Conservation (phyloP, 306 rosid species). For the Clitoria ternatea region DNA sequence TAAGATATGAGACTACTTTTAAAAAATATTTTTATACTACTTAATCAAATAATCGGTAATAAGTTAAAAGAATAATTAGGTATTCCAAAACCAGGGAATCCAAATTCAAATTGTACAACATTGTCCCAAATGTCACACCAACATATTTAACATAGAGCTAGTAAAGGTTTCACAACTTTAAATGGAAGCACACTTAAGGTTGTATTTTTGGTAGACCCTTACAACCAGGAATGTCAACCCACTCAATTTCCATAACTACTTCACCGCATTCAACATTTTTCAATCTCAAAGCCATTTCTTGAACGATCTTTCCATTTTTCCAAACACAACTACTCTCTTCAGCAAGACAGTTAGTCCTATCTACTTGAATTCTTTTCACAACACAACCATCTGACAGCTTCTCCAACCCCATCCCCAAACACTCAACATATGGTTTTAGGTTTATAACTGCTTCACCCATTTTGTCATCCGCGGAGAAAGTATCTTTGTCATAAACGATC, state of each 20-base stretch:
- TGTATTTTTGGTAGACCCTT: constrained; percentile 26
- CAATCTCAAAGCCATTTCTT: constrained; percentile 66
- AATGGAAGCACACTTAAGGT: not conserved
- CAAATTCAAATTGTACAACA: not conserved
- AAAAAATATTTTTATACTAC: too few species aligned
- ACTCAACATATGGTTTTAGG: constrained; percentile 54
- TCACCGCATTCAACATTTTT: constrained; percentile 77
- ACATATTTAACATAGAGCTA: not conserved
- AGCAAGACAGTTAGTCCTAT: constrained; percentile 47
- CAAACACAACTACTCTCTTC: constrained; percentile 70
- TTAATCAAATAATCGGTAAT: too few species aligned
- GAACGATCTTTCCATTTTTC: constrained; percentile 52
- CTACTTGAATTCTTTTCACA: constrained; percentile 57
- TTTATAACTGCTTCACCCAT: constrained; percentile 89
- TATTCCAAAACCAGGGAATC: too few species aligned
- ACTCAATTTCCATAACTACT: constrained; percentile 53
- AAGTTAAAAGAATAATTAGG: too few species aligned
- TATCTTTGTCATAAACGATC: constrained; percentile 75
- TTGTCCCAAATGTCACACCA: not conserved
- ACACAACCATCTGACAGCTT: constrained; percentile 60
- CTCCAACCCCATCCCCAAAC: constrained; percentile 40
- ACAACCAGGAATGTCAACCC: constrained; percentile 52
- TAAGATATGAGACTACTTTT: too few species aligned
- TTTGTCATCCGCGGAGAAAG: constrained; percentile 58
- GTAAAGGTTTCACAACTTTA: not conserved